These are phyloP conservation scores for Aureobasidium sp. DNA, from an alignment of 2,329 filamentous ascomycete genomes.

Conservation along the genomic window DNA sequence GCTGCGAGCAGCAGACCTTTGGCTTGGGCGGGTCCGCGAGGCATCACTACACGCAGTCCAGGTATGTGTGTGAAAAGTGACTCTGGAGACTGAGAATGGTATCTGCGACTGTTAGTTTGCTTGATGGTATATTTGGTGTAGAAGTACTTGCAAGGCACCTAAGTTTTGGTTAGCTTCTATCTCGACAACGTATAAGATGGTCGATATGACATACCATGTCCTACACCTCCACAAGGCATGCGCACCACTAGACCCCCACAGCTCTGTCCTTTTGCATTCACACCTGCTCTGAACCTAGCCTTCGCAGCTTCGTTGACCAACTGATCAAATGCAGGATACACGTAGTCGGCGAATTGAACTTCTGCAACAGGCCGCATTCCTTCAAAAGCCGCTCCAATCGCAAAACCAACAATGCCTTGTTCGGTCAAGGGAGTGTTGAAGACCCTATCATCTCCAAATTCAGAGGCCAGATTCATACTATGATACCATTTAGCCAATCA, in stretches of 20 bases:
- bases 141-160: slow-evolving; percentile 4
- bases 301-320: slow-evolving; percentile 91
- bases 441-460: slow-evolving; percentile 79
- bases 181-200: background rate
- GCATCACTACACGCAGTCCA: slow-evolving; percentile 77
- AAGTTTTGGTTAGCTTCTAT: background rate
- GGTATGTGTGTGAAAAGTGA: slow-evolving; percentile 82
- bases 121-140: background rate
- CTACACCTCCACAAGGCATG: slow-evolving; percentile 86
- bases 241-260: slow-evolving; percentile 76
- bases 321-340: slow-evolving; percentile 89
- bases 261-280: slow-evolving; percentile 31
- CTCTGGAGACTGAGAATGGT: slow-evolving; percentile 88
- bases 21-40: slow-evolving; percentile 76
- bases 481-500: background rate
- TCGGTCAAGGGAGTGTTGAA: slow-evolving; percentile 96
- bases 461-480: slow-evolving; percentile 80
- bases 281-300: slow-evolving; percentile 67
- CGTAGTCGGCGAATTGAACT: slow-evolving; percentile 93
- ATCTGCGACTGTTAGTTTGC: slow-evolving; percentile 32
- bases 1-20: slow-evolving; percentile 76
- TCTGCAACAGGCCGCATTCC: slow-evolving; percentile 91
- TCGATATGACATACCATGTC: slow-evolving; percentile 70
- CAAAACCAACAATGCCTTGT: slow-evolving; percentile 91
- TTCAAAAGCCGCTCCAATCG: slow-evolving; percentile 80